Percentiles rank a stretch among this genome's conserved stretches.
Conservation (phyloP, 1,284 basidiomycete species). For the Ustilago tritici region DNA sequence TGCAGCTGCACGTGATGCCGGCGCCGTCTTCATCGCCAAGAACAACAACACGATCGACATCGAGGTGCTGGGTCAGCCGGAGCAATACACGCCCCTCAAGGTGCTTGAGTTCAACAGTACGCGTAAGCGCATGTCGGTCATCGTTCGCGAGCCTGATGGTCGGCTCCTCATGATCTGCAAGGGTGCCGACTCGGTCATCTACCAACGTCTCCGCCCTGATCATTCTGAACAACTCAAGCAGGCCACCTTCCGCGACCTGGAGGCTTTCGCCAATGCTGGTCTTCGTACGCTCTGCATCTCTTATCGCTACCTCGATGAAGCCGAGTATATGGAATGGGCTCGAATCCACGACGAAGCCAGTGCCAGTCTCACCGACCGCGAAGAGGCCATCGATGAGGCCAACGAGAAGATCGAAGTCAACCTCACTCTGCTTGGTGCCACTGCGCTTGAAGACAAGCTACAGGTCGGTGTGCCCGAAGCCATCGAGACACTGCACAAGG, state of each 20-base stretch:
- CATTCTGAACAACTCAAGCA: slow-evolving; percentile 82
- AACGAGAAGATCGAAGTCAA: slow-evolving; percentile 85
- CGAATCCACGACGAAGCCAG: slow-evolving; percentile 83
- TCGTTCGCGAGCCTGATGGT: slow-evolving; percentile 85
- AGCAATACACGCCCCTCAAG: slow-evolving; percentile 83
- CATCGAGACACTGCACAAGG: slow-evolving; percentile 88
- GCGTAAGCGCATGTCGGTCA: slow-evolving; percentile 91
- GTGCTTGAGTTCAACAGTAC: slow-evolving; percentile 93
- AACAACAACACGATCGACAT: slow-evolving; percentile 84
- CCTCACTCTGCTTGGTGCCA: slow-evolving; percentile 87
- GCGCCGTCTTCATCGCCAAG: slow-evolving; percentile 88
- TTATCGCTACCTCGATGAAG: slow-evolving; percentile 81
- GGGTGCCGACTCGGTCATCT: slow-evolving; percentile 96
- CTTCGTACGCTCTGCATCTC: slow-evolving; percentile 91
- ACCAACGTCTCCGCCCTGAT: slow-evolving; percentile 80
- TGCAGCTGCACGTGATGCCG: slow-evolving; percentile 87
- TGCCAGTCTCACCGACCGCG: slow-evolving; percentile 80
- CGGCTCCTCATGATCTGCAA: slow-evolving; percentile 88
- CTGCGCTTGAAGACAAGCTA: slow-evolving; percentile 94
- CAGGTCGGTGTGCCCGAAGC: slow-evolving; percentile 97
- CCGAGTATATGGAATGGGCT: slow-evolving; percentile 87
- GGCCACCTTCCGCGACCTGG: slow-evolving; percentile 85
- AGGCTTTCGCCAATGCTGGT: slow-evolving; percentile 91
- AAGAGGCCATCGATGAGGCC: slow-evolving; percentile 89
- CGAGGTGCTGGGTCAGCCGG: slow-evolving; percentile 88